Evolutionary conservation across 192 early-diverging fungal genomes (phyloP).

Genomic region (Jimgerdemannia lactiflua): DNA sequence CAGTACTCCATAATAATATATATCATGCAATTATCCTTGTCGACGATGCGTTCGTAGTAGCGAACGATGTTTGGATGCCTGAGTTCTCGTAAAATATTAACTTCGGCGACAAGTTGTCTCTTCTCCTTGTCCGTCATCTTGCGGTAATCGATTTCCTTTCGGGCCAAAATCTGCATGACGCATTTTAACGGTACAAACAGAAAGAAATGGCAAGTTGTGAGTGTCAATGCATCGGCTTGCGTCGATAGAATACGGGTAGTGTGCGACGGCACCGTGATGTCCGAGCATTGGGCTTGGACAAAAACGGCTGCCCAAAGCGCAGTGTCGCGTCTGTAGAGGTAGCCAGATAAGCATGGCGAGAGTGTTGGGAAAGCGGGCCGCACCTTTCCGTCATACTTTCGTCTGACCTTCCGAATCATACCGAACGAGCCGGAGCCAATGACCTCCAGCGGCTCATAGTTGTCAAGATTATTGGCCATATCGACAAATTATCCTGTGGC

Average conservation of each 20-base stretch:
- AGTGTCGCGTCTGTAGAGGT: too few species aligned
- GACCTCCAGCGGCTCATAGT: conserved; percentile 61
- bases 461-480: conserved; percentile 5
- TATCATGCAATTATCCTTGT: conserved; percentile 60
- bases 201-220: not conserved
- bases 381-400: conserved; percentile 66
- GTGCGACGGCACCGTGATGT: too few species aligned
- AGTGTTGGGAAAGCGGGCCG: not conserved
- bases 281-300: too few species aligned
- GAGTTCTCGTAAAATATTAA: conserved; percentile 70
- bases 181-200: not conserved
- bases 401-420: conserved; percentile 63
- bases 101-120: conserved; percentile 70
- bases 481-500: too few species aligned
- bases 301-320: too few species aligned
- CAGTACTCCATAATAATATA: conserved; percentile 84
- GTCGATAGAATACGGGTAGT: not conserved
- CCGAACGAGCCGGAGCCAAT: conserved; percentile 76
- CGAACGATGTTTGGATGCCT: conserved; percentile 73
- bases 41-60: conserved; percentile 67
- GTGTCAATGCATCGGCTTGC: too few species aligned
- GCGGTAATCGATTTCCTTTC: conserved; percentile 79
- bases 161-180: conserved; percentile 55
- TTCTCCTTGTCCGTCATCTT: conserved; percentile 75
- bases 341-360: not conserved